Percentiles rank a stretch among this genome's conserved stretches.
Evolutionary conservation across 441 rosid genomes (phyloP).

Genomic region (Erodium texanum): DNA sequence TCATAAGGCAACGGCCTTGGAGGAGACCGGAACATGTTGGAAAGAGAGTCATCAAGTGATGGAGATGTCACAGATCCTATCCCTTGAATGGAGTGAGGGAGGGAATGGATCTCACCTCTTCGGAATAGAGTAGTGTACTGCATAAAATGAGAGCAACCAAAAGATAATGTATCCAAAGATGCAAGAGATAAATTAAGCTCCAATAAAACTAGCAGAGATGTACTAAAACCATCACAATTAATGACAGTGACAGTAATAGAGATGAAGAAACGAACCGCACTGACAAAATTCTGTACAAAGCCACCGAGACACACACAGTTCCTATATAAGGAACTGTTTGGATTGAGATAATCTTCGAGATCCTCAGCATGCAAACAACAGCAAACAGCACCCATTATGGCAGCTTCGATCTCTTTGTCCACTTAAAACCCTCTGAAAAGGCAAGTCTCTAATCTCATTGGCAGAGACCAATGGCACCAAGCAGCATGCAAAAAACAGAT

Average conservation of each 20-base stretch:
- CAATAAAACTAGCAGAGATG: no score
- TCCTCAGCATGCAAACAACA: slow-evolving; percentile 66
- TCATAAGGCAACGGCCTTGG: slow-evolving; percentile 95
- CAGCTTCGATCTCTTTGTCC: slow-evolving; percentile 19
- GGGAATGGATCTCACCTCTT: slow-evolving; percentile 57
- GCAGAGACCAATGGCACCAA: slow-evolving; percentile 16
- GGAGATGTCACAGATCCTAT: slow-evolving; percentile 50
- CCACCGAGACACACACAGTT: slow-evolving; percentile 71
- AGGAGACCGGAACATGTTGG: slow-evolving; percentile 75
- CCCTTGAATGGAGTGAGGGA: slow-evolving; percentile 63
- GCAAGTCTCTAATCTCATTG: slow-evolving; percentile 20
- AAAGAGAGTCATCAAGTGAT: slow-evolving; percentile 67
- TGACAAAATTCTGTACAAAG: slow-evolving; percentile 49
- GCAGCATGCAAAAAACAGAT: not conserved
- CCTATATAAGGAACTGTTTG: slow-evolving; percentile 54
- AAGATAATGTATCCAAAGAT: not conserved
- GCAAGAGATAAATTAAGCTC: no score
- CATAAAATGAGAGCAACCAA: slow-evolving; percentile 18
- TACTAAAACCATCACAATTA: no score
- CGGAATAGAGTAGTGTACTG: slow-evolving; percentile 60
- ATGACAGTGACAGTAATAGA: not conserved
- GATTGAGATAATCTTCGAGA: slow-evolving; percentile 62
- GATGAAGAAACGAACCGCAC: slow-evolving; percentile 23
- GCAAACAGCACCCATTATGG: slow-evolving; percentile 76
- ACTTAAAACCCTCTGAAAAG: slow-evolving; percentile 16